Evolutionary conservation across 2,329 filamentous ascomycete genomes (phyloP).

Genomic region (Cadophora sp.): DNA sequence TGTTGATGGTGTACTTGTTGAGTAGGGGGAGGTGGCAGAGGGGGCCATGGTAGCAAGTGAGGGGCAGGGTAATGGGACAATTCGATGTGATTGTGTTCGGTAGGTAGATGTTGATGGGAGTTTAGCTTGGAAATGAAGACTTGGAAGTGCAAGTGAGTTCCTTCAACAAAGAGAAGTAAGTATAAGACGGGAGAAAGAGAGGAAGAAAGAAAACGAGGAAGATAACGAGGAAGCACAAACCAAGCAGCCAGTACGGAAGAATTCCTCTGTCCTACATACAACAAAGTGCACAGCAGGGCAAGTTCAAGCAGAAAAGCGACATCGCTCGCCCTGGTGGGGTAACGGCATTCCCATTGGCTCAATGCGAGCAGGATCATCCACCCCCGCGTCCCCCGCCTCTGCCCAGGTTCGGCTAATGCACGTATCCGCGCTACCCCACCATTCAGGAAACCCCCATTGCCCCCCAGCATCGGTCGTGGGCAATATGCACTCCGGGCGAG

Average conservation of each 20-base stretch:
- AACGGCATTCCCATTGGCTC: conserved; percentile 1
- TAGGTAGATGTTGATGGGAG: background rate
- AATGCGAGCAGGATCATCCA: conserved; percentile 18
- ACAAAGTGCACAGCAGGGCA: background rate
- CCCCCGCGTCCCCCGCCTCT: conserved; percentile 29
- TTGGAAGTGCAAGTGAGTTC: background rate
- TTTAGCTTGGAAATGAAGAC: background rate
- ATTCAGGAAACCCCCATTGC: conserved; percentile 27
- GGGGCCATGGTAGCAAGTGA: conserved; percentile 35
- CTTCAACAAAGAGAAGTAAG: background rate
- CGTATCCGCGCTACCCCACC: conserved; percentile 28
- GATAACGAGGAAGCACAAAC: conserved; percentile 1
- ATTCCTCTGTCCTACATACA: background rate
- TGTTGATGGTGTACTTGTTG: conserved; percentile 1
- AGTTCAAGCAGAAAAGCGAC: background rate
- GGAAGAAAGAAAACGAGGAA: background rate
- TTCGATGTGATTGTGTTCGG: background rate
- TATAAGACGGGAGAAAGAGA: background rate
- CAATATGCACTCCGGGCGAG: background rate
- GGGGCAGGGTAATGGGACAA: background rate
- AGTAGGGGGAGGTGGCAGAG: conserved; percentile 31
- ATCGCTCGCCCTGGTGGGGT: conserved; percentile 25
- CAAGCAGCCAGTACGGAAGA: background rate
- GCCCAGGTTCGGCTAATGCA: conserved; percentile 14
- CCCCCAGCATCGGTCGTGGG: background rate